Conservation (phyloP, 805 yeast species). For the Maudiozyma saulgeensis region DNA sequence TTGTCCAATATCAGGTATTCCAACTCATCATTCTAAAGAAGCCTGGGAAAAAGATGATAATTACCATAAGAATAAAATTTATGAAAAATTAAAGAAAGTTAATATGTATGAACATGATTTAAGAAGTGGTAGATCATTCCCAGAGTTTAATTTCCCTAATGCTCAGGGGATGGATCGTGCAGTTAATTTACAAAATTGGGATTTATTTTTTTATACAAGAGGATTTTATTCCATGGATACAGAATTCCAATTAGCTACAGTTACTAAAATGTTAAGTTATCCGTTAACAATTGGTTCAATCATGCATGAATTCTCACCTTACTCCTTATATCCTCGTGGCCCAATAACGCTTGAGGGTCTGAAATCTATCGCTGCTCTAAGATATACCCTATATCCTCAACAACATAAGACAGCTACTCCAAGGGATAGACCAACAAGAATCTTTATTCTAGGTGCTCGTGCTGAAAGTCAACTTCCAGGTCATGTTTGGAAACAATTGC, state of each 20-base stretch:
- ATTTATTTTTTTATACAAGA: conserved; percentile 84
- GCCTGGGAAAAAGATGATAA: conserved; percentile 80
- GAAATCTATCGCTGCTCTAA: conserved; percentile 84
- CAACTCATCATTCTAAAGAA: conserved; percentile 84
- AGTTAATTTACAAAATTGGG: conserved; percentile 83
- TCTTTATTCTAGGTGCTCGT: conserved; percentile 85
- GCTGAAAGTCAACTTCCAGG: conserved; percentile 92
- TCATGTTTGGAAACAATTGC: conserved; percentile 91
- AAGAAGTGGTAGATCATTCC: conserved; percentile 87
- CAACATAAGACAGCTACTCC: conserved; percentile 29
- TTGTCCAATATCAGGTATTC: conserved; percentile 92
- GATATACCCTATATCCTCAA: conserved; percentile 78
- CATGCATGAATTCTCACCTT: conserved; percentile 80
- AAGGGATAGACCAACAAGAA: conserved; percentile 80
- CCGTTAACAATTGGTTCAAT: conserved; percentile 85
- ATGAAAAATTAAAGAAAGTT: conserved; percentile 73
- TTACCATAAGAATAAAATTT: conserved; percentile 58
- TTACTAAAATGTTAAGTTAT: conserved; percentile 87
- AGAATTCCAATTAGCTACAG: conserved; percentile 91
- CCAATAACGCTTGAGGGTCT: conserved; percentile 88
- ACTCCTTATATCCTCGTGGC: conserved; percentile 69
- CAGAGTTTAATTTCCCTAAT: conserved; percentile 91
- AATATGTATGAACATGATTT: conserved; percentile 92
- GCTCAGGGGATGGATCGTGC: conserved; percentile 65
- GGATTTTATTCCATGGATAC: conserved; percentile 94